Base-by-base conservation (phyloP, 1,284 basidiomycete species). In the Ceratobasidium sp. region DNA sequence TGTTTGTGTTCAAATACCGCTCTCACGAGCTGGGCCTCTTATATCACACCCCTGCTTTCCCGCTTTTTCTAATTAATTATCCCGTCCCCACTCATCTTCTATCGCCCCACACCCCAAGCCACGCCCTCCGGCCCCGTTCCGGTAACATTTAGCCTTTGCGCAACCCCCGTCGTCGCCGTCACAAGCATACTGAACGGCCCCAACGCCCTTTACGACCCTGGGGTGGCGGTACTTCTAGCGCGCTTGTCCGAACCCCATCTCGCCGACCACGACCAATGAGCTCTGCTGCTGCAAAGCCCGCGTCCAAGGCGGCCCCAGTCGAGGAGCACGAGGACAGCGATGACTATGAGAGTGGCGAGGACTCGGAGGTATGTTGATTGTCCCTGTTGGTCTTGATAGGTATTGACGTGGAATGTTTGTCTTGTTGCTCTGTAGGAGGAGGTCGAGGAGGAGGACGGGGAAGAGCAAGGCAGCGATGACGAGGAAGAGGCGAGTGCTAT, bases 281-380 rank as follows among this genome's bases (percentile, higher is more conserved):
- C 33, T n/a, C 28, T 4, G 30, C 54, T 33, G 36, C 23, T 30
- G 33, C 16, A 33, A 33, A 49, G 49, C 63, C 63, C 4, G 49
- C 11, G 21, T 54, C 63, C 33, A 66, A 63, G 44, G 38, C 18
- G 3, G n/a, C 38, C 25, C 60, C 61, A 1, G 59, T 16, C 38
- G 44, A 48, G 44, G 61, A 64, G 28, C 46, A 66, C 33, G 63
- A 51, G 25, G 63, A 66, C 14, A 53, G 49, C 21, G 63, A 66
- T 16, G 63, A 66, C 51, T 66, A 66, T 54, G 49, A 66, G 8
- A 66, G 63, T 18, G 49, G 46, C 9, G 61, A 64, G 8, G 61
- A 64, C 46, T 64, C 61, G 12, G 61, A 64, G 61, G 61, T 64
- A 16, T 18, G 61, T 49, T 48, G 16, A 12, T 36, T 23, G 7